A percentile compares a stretch with the other conserved stretches of the same genome.
Conservation (phyloP, 1,284 basidiomycete species). For the Termitomyces sp. region DNA sequence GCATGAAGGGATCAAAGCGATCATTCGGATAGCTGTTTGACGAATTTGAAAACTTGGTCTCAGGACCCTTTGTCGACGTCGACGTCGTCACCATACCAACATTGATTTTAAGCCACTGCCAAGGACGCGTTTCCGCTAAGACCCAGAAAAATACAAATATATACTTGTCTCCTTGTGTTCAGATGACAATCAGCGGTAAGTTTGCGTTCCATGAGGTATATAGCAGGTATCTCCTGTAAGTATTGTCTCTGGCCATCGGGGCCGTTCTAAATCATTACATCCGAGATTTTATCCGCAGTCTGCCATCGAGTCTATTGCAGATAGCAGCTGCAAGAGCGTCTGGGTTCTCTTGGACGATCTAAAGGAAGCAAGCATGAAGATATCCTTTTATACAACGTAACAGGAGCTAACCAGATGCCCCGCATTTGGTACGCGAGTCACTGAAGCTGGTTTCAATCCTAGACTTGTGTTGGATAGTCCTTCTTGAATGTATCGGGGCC, state of each 20-base stretch:
- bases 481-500: constrained; percentile 38
- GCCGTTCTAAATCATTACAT: constrained; percentile 11
- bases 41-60: too few relatives aligned
- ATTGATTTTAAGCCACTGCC: too few relatives aligned
- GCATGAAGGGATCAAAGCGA: too few relatives aligned
- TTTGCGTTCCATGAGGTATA: neutral
- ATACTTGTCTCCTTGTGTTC: too few relatives aligned
- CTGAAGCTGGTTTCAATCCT: constrained; percentile 35
- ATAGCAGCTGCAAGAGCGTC: constrained; percentile 30
- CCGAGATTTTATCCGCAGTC: constrained; percentile 8
- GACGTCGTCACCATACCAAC: too few relatives aligned
- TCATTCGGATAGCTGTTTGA: too few relatives aligned
- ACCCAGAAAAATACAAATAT: too few relatives aligned
- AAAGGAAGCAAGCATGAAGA: neutral
- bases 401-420: constrained; percentile 37
- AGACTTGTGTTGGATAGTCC: constrained; percentile 33
- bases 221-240: neutral
- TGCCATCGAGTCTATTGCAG: constrained; percentile 19
- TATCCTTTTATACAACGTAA: neutral
- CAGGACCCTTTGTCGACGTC: too few relatives aligned
- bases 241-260: neutral
- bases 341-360: constrained; percentile 41
- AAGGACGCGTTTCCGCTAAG: too few relatives aligned
- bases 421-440: constrained; percentile 33
- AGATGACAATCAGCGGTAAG: neutral